Conservation (phyloP, 176 grass and related monocot species). For the Triticum turgidum region DNA sequence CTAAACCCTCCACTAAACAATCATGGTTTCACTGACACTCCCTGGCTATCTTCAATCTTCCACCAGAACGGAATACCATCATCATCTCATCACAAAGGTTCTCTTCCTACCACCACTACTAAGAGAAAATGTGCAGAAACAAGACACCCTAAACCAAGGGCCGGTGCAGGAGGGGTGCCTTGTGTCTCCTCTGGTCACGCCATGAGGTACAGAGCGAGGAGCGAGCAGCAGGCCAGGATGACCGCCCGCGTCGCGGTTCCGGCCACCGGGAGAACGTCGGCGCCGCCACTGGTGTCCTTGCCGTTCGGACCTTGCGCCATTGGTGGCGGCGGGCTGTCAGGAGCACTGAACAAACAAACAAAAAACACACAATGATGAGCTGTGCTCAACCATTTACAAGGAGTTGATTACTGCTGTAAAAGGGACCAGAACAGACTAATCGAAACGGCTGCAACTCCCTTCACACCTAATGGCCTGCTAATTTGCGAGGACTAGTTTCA, state of each 20-base stretch:
- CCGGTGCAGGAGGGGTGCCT: background rate
- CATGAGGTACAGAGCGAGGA: conserved; percentile 39
- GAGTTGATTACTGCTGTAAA: background rate
- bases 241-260: conserved; percentile 17
- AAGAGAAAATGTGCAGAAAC: conserved; percentile 29
- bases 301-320: conserved; percentile 51
- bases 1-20: conserved; percentile 1
- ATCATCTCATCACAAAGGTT: conserved; percentile 8
- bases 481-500: background rate
- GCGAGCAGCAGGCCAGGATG: conserved; percentile 27
- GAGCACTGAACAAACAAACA: conserved; percentile 36
- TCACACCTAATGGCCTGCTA: background rate
- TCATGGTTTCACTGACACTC: background rate
- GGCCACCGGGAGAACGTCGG: background rate
- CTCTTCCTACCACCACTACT: conserved; percentile 34
- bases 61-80: conserved; percentile 28
- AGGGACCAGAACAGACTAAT: background rate
- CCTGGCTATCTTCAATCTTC: background rate
- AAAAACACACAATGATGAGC: background rate
- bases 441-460: background rate
- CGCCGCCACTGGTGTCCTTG: conserved; percentile 40
- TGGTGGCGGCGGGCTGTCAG: conserved; percentile 46
- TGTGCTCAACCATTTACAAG: background rate
- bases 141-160: background rate
- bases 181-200: conserved; percentile 34